Percentiles rank a stretch among this genome's conserved stretches.
Evolutionary conservation across 2,329 filamentous ascomycete species (phyloP).

Genomic region (Nannizzia gypsea): DNA sequence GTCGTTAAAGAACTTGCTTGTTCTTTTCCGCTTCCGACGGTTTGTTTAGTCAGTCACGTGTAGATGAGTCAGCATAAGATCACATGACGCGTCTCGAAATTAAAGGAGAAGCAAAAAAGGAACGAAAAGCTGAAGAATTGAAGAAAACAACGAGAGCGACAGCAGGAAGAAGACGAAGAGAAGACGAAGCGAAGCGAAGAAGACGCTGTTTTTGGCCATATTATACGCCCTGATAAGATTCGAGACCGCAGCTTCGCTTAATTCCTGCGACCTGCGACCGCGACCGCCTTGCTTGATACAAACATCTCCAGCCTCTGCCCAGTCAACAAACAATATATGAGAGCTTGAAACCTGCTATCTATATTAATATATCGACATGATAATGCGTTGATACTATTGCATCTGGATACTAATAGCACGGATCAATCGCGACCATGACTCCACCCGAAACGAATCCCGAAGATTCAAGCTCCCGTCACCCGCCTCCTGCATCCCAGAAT

Average conservation of each 20-base stretch:
- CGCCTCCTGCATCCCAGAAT: conserved; percentile 2
- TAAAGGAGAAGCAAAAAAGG: neutral
- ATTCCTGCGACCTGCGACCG: neutral
- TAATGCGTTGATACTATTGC: neutral
- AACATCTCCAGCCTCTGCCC: neutral
- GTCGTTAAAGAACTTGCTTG: neutral
- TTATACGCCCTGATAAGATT: no score
- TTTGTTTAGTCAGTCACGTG: neutral
- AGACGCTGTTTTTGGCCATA: no score
- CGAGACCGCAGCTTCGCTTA: neutral
- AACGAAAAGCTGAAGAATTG: no score
- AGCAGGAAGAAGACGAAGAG: neutral
- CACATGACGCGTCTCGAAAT: neutral
- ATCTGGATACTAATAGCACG: neutral
- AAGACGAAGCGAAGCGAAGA: neutral
- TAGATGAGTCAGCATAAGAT: neutral
- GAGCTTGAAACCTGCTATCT: neutral
- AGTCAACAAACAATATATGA: neutral
- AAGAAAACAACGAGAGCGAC: neutral
- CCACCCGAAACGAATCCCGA: neutral
- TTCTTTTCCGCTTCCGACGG: neutral
- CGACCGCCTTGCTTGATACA: neutral
- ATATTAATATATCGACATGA: neutral
- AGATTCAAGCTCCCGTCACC: neutral
- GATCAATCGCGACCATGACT: conserved; percentile 9